Evolutionary conservation across 2,329 filamentous ascomycete genomes (phyloP), one percentile per base, ranked within the genome.

Genomic region (Epichloe baconii): DNA sequence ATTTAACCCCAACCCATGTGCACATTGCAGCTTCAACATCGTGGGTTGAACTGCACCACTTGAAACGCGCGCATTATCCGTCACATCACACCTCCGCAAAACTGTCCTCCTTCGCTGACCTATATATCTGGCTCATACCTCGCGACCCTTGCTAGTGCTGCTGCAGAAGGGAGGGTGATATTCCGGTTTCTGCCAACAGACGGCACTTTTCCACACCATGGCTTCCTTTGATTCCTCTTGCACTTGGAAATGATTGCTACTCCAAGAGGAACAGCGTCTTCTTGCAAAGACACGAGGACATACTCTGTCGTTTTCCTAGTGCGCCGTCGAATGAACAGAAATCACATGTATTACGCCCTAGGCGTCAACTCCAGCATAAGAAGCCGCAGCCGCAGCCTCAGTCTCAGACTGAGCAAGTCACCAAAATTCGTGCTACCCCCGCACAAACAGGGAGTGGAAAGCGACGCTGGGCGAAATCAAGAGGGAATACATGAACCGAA

Each of bases 401-500:
- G 23, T 0, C 23, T 17, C 38, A 26, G 44, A 43, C 34, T 4
- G 47, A 47, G 11, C 31, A 35, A 21, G 35, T 19, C 12, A 1
- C 11, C 31, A 36, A 47, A 14, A 19, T 15, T 26, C 31, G 12
- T 17, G 17, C 50, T 14, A 14, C 45, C 11, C 74, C 2, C 69
- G 67, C 52, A 76, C 71, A 0, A 53, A 67, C 2, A 58, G 64
- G 3, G 76, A 80, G 45, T 82, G 78, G 78, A 72, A 66, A 55
- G 68, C 64, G 48, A 64, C 72, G 5, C 68, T 81, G 49, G 61
- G 66, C 21, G 75, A 79, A 38, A 69, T 80, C 55, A 81, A 80
- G 68, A 65, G 67, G 47, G 73, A 76, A 53, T 78, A 78, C 54
- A 56, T 73, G 19, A 69, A 69, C 57, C 69, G 69, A 51, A 69